Percentiles rank a stretch among this genome's conserved stretches.
phyloP scores from a whole-genome alignment of 305 asterid species.

The Ilex paraguariensis region DNA sequence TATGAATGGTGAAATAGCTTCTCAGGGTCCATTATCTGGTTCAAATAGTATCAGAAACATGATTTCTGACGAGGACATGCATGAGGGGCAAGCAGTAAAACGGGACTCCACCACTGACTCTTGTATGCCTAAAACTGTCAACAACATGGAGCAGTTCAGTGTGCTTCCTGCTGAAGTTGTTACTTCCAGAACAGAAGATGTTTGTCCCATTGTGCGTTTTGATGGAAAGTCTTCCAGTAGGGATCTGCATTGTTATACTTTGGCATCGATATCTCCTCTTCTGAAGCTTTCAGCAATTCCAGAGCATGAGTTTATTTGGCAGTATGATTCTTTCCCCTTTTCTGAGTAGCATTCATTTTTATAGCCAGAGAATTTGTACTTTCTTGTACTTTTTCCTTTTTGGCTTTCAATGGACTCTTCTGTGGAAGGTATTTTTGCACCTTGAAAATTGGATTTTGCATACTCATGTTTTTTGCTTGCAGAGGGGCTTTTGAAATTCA shows the following conservation, averaged over 20 bases:
- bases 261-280: slow-evolving; percentile 32
- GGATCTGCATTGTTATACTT: slow-evolving; percentile 30
- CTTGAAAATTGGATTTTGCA: not conserved
- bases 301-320: slow-evolving; percentile 76
- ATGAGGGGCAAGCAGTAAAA: slow-evolving; percentile 34
- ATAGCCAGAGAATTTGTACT: not conserved
- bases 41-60: slow-evolving; percentile 36
- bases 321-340: slow-evolving; percentile 46
- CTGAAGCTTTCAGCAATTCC: slow-evolving; percentile 56
- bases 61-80: slow-evolving; percentile 33
- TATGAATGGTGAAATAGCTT: slow-evolving; percentile 31
- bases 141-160: slow-evolving; percentile 29
- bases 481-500: slow-evolving; percentile 81
- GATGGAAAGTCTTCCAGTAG: slow-evolving; percentile 29
- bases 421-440: not conserved
- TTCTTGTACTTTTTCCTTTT: slow-evolving; percentile 10
- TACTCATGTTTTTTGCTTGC: slow-evolving; percentile 14
- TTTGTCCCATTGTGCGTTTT: slow-evolving; percentile 20
- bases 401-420: not conserved
- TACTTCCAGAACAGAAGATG: slow-evolving; percentile 37
- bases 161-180: slow-evolving; percentile 34
- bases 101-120: slow-evolving; percentile 29
- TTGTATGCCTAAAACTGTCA: slow-evolving; percentile 34
- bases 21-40: slow-evolving; percentile 35
- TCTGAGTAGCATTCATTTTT: slow-evolving; percentile 3